These are phyloP conservation scores for Skeletonema marinoi DNA, from an alignment of 108 stramenopile genomes.

Conservation along the genomic window DNA sequence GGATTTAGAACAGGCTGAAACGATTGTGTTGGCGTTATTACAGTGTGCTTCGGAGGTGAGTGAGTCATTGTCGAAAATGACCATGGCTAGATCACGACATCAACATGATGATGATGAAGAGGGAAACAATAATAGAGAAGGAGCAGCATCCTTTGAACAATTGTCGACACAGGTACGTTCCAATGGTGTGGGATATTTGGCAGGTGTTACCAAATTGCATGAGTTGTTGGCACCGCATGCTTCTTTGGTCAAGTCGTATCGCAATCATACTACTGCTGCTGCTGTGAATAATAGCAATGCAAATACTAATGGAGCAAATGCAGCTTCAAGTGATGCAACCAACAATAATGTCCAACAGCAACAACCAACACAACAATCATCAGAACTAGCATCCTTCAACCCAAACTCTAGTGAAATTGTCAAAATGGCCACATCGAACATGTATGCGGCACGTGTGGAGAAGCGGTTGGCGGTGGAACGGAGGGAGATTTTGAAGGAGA, in stretches of 20 bases:
- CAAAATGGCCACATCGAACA: slow-evolving; percentile 36
- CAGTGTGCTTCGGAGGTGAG: slow-evolving; percentile 24
- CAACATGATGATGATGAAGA: neutral
- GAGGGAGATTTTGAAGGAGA: slow-evolving; percentile 44
- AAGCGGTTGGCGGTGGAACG: slow-evolving; percentile 39
- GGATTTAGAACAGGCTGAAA: slow-evolving; percentile 41
- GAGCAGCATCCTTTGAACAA: slow-evolving; percentile 12
- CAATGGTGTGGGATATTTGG: slow-evolving; percentile 36
- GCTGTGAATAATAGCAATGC: neutral
- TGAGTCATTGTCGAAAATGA: slow-evolving; percentile 31
- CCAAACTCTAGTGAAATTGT: slow-evolving; percentile 9
- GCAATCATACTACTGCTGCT: slow-evolving; percentile 3
- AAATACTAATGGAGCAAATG: neutral
- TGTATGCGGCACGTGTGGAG: slow-evolving; percentile 47
- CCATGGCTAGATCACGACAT: slow-evolving; percentile 12
- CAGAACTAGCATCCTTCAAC: neutral
- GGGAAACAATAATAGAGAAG: neutral
- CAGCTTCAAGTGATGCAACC: neutral
- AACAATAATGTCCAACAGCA: neutral
- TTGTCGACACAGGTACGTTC: slow-evolving; percentile 19
- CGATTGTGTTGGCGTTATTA: slow-evolving; percentile 31
- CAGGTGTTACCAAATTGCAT: slow-evolving; percentile 39
- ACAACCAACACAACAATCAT: neutral
- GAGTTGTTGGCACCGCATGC: slow-evolving; percentile 43
- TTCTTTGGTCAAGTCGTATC: slow-evolving; percentile 24